These are phyloP conservation scores for Kodamaea nitidulidarum DNA, from an alignment of 805 yeast genomes.

Conservation along the genomic window DNA sequence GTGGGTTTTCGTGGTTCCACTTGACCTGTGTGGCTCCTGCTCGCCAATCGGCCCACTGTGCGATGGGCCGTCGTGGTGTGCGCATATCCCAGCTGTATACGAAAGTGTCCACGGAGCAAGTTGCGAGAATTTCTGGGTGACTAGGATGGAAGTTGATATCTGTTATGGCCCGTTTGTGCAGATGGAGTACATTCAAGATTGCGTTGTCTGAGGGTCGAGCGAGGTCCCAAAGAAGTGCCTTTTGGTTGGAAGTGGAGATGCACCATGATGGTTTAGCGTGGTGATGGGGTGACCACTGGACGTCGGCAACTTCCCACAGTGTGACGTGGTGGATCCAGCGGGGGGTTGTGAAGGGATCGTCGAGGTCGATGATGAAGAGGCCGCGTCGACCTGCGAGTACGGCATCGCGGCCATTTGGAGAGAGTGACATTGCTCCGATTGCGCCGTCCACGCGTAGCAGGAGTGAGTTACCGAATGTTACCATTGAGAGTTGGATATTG, in stretches of 20 bases:
- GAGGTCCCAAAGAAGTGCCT: conserved; percentile 92
- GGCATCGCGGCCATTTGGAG: conserved; percentile 89
- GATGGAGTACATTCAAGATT: conserved; percentile 81
- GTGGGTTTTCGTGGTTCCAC: conserved; percentile 78
- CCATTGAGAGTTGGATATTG: conserved; percentile 19
- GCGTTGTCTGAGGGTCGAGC: conserved; percentile 67
- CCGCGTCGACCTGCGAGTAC: conserved; percentile 85
- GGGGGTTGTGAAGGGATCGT: conserved; percentile 93
- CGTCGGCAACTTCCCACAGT: conserved; percentile 98
- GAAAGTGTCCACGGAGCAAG: conserved; percentile 89
- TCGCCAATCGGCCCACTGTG: conserved; percentile 87
- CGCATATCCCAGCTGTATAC: conserved; percentile 90
- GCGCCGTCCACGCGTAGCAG: conserved; percentile 87
- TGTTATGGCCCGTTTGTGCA: conserved; percentile 89
- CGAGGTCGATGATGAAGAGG: conserved; percentile 82
- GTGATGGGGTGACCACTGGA: conserved; percentile 94
- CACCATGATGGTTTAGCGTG: conserved; percentile 83
- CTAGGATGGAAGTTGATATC: conserved; percentile 90
- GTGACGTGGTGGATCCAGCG: conserved; percentile 90
- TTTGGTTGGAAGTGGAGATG: conserved; percentile 90
- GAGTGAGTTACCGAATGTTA: conserved; percentile 68
- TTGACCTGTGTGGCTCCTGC: conserved; percentile 95
- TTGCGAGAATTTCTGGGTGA: conserved; percentile 83
- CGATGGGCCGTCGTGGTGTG: conserved; percentile 67
- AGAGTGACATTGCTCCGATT: conserved; percentile 83